Conservation (phyloP, 768 basidiomycete genomes). For the Hericium alpestre region DNA sequence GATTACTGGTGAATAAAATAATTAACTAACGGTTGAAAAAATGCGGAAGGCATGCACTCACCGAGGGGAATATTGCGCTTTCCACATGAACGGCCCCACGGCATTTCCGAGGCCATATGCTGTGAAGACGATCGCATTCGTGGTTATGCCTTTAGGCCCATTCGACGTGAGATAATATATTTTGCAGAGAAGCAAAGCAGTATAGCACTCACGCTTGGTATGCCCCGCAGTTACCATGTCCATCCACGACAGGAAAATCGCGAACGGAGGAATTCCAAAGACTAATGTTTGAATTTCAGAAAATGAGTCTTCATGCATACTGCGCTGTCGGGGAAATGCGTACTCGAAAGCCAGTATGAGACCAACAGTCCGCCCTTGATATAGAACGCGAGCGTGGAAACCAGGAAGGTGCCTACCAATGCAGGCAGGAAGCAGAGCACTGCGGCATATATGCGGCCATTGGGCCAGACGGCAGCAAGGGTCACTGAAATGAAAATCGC, state of each 20-base stretch:
- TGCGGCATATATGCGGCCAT: constrained; percentile 61
- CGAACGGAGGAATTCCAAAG: constrained; percentile 53
- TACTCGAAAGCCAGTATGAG: constrained; percentile 66
- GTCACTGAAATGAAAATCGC: constrained; percentile 41
- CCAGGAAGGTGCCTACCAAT: constrained; percentile 58
- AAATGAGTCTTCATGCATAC: too few relatives aligned
- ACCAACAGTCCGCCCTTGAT: constrained; percentile 64
- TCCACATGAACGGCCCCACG: constrained; percentile 71
- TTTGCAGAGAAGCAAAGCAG: too few relatives aligned
- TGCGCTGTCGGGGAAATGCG: not conserved
- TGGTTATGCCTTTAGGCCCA: constrained; percentile 43
- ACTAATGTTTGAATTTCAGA: constrained; percentile 26
- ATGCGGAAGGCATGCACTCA: constrained; percentile 16
- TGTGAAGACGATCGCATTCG: constrained; percentile 63
- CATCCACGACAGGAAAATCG: constrained; percentile 63
- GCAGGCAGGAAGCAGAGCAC: constrained; percentile 56
- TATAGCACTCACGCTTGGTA: constrained; percentile 50
- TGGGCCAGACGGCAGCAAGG: constrained; percentile 29
- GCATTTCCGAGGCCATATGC: constrained; percentile 72
- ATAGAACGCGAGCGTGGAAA: constrained; percentile 51
- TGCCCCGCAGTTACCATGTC: constrained; percentile 58
- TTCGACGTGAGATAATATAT: not conserved
- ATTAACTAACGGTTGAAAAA: not conserved
- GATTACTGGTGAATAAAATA: constrained; percentile 37
- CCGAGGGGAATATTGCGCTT: constrained; percentile 58